A percentile compares a stretch with the other conserved stretches of the same genome.
Evolutionary conservation across 2,329 filamentous ascomycete species (phyloP).

Genomic region (Sporothrix mexicana): DNA sequence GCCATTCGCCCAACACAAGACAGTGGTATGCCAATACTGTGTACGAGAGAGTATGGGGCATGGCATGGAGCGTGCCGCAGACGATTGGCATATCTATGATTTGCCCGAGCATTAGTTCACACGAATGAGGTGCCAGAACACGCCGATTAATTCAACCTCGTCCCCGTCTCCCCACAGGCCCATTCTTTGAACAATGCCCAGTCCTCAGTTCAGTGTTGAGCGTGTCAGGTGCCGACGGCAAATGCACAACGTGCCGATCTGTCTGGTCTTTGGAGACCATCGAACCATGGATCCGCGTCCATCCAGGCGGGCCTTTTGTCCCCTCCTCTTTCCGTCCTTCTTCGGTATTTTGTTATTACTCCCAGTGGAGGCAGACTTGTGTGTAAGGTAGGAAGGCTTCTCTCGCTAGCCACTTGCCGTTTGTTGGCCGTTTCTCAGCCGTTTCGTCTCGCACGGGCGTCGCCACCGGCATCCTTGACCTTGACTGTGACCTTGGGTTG

Average conservation of each 20-base stretch:
- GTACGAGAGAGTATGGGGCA: background rate
- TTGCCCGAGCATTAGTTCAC: too few species aligned
- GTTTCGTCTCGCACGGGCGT: constrained; percentile 24
- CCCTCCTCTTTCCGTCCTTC: background rate
- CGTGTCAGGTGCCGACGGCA: background rate
- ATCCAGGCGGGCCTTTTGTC: background rate
- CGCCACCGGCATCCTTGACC: constrained; percentile 1
- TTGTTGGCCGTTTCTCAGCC: constrained; percentile 5
- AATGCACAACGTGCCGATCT: background rate
- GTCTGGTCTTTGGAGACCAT: background rate
- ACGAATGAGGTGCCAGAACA: too few species aligned
- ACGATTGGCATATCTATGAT: background rate
- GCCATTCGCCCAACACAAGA: background rate
- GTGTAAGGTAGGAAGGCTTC: background rate
- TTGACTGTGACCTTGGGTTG: background rate
- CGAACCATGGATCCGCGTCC: background rate
- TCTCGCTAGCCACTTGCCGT: background rate
- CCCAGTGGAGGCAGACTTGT: background rate
- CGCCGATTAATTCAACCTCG: too few species aligned
- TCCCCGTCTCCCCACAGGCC: too few species aligned
- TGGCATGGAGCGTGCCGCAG: constrained; percentile 8
- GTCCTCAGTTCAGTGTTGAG: background rate
- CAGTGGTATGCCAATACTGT: background rate
- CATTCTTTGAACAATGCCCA: too few species aligned
- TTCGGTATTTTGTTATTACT: background rate